Conservation (phyloP, 352 stramenopile species). For the Globisporangium iwayamae region DNA sequence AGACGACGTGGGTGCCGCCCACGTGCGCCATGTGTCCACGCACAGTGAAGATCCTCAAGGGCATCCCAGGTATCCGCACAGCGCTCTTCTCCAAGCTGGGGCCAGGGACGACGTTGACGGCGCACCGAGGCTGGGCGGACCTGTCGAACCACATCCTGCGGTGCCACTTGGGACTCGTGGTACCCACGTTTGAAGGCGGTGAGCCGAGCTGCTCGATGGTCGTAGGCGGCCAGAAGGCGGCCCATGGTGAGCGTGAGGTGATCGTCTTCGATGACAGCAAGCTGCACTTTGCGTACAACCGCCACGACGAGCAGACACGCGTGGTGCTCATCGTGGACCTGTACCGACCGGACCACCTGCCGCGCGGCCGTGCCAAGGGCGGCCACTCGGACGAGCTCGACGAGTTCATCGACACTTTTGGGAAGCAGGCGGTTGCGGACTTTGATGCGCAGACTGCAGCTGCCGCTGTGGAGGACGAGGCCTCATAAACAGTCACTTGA, state of each 20-base stretch:
- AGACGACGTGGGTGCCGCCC: conserved; percentile 76
- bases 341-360: conserved; percentile 76
- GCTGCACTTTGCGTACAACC: conserved; percentile 86
- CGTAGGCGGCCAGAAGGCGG: conserved; percentile 61
- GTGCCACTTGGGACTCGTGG: conserved; percentile 69
- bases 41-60: conserved; percentile 67
- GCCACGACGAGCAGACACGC: conserved; percentile 57
- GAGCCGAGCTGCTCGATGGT: conserved; percentile 73
- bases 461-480: not conserved
- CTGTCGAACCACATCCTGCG: conserved; percentile 88
- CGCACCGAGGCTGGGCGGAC: conserved; percentile 85
- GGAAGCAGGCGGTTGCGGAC: conserved; percentile 38
- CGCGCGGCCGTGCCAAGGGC: conserved; percentile 70
- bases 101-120: conserved; percentile 61
- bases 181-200: conserved; percentile 53
- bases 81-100: conserved; percentile 90
- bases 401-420: conserved; percentile 86
- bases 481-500: not conserved
- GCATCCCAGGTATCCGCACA: conserved; percentile 68
- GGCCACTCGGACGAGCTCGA: conserved; percentile 88
- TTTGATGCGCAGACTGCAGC: not conserved
- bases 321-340: conserved; percentile 88
- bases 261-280: conserved; percentile 92
- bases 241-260: conserved; percentile 72
- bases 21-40: conserved; percentile 76